Base-by-base conservation (phyloP, 192 early-diverging fungal species). In the Umbelopsis isabellina region DNA sequence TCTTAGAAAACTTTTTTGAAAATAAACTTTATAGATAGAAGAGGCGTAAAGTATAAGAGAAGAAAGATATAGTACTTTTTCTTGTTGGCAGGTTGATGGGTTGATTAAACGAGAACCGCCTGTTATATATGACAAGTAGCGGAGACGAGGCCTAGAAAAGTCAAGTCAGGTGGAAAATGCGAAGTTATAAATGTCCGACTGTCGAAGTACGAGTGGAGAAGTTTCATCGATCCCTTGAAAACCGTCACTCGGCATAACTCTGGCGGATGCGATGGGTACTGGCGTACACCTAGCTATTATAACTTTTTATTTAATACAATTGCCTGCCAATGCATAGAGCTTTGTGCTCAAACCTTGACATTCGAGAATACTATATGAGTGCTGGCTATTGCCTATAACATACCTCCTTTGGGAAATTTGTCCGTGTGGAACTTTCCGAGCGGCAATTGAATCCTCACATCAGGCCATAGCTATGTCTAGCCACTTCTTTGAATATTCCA, bases 341-440 rank as follows among this genome's bases (percentile, higher is more conserved):
- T 10, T 6, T 41, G 10, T 41, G 5, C 37, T 41, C 37, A 41
- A 41, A 9, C 37, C 27, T 33, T 61, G 55, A 61, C 15, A 7
- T 0, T 12, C 3, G 27, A 35, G 9, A 33, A 61, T 18, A 25
- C 1, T 35, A 8, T 12, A 27, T 18, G 12, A 61, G 37, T 41
- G 37, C 37, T 30, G 3, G 37, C 10, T 41, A 41, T 41, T 41
- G 37, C 37, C 37, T 16, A 61, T 33, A 2, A 35, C 13, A 61
- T 61, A 16, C 33, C 55, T 61, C 55, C 55, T 35, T 61, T 61
- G 55, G 55, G 55, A 61, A 61, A 61, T 61, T 61, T 61, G 4
- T 35, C 16, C 12, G 30, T 33, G 16, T 35, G 25, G 55, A 61
- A 61, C 55, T 5, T 61, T 61, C 55, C 55, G 55, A 61, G 55